Conservation (phyloP, 139 green algal genomes). For the Picochlorum sp. region DNA sequence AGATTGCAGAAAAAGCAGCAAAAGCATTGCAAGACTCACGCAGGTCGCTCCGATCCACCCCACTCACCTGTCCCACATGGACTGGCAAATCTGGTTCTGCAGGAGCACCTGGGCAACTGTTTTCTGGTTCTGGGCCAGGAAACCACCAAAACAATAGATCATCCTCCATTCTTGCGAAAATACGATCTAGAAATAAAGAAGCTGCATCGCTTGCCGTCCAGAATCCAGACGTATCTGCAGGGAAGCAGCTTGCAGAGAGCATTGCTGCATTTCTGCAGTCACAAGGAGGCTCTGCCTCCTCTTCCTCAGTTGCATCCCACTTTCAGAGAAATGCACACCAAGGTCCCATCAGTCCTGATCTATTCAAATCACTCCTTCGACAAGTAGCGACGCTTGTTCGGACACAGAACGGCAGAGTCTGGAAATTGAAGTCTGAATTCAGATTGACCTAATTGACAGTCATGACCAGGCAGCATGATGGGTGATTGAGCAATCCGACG, state of each 20-base stretch:
- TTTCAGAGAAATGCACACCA: slow-evolving; percentile 37
- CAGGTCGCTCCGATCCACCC: slow-evolving; percentile 3
- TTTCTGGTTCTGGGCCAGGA: not conserved
- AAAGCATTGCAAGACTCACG: slow-evolving; percentile 62
- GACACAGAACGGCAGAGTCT: slow-evolving; percentile 35
- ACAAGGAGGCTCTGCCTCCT: slow-evolving; percentile 32
- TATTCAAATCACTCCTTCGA: slow-evolving; percentile 46
- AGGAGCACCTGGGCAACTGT: slow-evolving; percentile 28
- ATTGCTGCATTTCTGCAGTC: slow-evolving; percentile 46
- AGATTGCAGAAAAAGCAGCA: slow-evolving; percentile 40
- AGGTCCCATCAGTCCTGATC: not conserved
- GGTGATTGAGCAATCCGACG: too few relatives aligned
- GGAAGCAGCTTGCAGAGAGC: slow-evolving; percentile 30
- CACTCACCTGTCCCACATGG: slow-evolving; percentile 78
- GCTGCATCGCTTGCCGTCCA: slow-evolving; percentile 4
- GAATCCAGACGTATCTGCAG: slow-evolving; percentile 10
- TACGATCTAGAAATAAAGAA: slow-evolving; percentile 36
- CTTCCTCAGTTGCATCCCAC: slow-evolving; percentile 41
- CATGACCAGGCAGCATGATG: too few relatives aligned
- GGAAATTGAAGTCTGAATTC: slow-evolving; percentile 53
- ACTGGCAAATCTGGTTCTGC: slow-evolving; percentile 65
- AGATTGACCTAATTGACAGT: not conserved
- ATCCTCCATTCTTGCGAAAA: slow-evolving; percentile 39
- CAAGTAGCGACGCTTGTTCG: slow-evolving; percentile 45
- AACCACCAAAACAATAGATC: not conserved